Conservation (phyloP, 352 stramenopile species). For the Phytophthora agathidicida region DNA sequence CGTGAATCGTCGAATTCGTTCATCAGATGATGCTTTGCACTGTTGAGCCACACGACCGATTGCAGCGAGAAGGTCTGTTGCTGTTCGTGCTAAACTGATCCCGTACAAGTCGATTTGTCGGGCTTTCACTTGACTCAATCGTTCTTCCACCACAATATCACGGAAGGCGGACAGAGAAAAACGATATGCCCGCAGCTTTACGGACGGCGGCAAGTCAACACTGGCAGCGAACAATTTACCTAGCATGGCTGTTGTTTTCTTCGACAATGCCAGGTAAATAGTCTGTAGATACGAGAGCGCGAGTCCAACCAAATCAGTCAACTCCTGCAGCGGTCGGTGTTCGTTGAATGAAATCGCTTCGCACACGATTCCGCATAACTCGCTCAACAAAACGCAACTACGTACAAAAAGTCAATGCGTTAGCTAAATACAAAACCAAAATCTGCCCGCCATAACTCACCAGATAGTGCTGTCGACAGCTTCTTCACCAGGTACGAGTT, state of each 20-base stretch:
- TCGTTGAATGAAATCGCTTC: constrained; percentile 44
- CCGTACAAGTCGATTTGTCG: constrained; percentile 51
- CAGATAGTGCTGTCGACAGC: constrained; percentile 31
- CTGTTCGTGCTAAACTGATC: constrained; percentile 47
- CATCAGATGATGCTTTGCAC: constrained; percentile 41
- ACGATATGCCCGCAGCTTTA: constrained; percentile 19
- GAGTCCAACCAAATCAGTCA: constrained; percentile 33
- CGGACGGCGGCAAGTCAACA: background rate
- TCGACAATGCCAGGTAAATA: constrained; percentile 34
- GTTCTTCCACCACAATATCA: constrained; percentile 25
- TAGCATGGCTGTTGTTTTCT: constrained; percentile 20
- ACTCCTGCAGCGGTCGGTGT: constrained; percentile 24
- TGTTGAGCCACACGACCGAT: constrained; percentile 55
- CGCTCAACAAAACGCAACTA: constrained; percentile 74
- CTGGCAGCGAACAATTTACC: constrained; percentile 17
- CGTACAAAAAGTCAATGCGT: constrained; percentile 10
- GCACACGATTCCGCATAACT: constrained; percentile 65
- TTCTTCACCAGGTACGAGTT: constrained; percentile 29
- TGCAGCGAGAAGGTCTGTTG: constrained; percentile 52
- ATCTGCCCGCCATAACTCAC: constrained; percentile 7
- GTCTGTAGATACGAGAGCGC: constrained; percentile 43
- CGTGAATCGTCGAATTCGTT: constrained; percentile 23
- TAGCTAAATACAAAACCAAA: constrained; percentile 1
- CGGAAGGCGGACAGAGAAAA: constrained; percentile 29
- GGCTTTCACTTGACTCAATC: background rate